Evolutionary conservation across 495 filamentous ascomycete species (phyloP).

Genomic region (Penicillium pulvis): DNA sequence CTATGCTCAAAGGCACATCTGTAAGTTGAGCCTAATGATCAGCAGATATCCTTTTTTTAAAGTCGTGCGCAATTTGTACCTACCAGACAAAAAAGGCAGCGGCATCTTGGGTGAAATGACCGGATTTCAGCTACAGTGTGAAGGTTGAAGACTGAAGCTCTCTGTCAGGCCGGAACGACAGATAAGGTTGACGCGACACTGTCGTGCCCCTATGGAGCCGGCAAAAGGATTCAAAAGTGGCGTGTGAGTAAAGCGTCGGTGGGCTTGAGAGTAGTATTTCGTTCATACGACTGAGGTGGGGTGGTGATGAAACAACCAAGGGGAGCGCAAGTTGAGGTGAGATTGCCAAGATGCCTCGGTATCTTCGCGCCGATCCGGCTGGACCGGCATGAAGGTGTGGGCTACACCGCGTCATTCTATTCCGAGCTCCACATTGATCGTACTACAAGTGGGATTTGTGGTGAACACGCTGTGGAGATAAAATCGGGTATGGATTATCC

Average conservation of each 20-base stretch:
- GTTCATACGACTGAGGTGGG: background rate
- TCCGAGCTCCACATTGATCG: background rate
- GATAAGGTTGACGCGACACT: background rate
- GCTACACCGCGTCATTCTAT: background rate
- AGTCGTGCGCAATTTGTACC: background rate
- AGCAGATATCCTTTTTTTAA: background rate
- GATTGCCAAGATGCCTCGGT: constrained; percentile 18
- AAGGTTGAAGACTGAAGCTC: background rate
- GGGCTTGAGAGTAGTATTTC: background rate
- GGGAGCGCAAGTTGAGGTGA: background rate
- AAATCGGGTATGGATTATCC: background rate
- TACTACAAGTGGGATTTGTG: background rate
- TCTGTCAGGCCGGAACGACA: background rate
- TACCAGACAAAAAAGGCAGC: constrained; percentile 16
- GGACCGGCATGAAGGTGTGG: background rate
- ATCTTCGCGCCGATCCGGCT: constrained; percentile 3
- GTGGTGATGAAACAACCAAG: background rate
- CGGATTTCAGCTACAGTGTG: background rate
- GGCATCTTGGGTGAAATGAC: background rate
- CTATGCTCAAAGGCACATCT: constrained; percentile 52
- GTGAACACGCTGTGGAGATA: background rate
- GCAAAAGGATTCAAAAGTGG: background rate
- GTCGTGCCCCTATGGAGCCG: background rate
- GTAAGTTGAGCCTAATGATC: background rate
- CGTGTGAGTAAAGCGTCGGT: background rate